Conservation (phyloP, 139 green algal genomes). For the Chloropicon primus region DNA sequence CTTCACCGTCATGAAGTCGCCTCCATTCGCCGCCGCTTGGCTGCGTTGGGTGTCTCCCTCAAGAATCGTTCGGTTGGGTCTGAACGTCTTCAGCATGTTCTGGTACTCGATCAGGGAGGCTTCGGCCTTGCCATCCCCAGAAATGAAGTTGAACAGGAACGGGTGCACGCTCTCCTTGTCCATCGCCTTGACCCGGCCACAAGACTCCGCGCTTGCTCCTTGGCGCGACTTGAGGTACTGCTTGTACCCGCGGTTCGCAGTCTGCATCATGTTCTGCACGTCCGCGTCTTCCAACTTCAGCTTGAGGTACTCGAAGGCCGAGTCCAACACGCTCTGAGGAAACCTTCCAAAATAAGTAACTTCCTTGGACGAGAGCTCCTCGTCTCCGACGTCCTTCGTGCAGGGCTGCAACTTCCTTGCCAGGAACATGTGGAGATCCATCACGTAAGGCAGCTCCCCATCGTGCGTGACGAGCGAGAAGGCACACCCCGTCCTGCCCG, state of each 20-base stretch:
- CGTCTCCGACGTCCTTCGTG: slow-evolving; percentile 20
- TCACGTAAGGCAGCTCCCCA: slow-evolving; percentile 71
- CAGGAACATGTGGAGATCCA: slow-evolving; percentile 96
- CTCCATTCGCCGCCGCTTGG: background rate
- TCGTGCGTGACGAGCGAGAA: slow-evolving; percentile 47
- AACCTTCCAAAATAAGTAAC: slow-evolving; percentile 17
- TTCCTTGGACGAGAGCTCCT: background rate
- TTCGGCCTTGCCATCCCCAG: background rate
- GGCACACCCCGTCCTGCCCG: slow-evolving; percentile 37
- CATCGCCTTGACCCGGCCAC: slow-evolving; percentile 44
- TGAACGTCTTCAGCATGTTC: background rate
- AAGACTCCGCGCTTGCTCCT: slow-evolving; percentile 47
- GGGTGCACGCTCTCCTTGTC: slow-evolving; percentile 55
- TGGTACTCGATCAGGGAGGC: background rate
- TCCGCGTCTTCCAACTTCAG: slow-evolving; percentile 32
- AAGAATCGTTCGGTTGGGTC: background rate
- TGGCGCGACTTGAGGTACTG: slow-evolving; percentile 83
- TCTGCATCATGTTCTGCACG: slow-evolving; percentile 16
- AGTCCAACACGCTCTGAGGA: slow-evolving; percentile 41
- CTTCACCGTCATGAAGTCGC: background rate
- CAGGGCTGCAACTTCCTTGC: slow-evolving; percentile 30
- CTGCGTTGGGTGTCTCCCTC: background rate
- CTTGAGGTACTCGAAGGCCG: slow-evolving; percentile 40
- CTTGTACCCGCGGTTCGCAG: slow-evolving; percentile 56
- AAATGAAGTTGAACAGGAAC: slow-evolving; percentile 26